phyloP scores from a whole-genome alignment of 371 early-diverging fungal genomes.

The Syncephalastrum racemosum region DNA sequence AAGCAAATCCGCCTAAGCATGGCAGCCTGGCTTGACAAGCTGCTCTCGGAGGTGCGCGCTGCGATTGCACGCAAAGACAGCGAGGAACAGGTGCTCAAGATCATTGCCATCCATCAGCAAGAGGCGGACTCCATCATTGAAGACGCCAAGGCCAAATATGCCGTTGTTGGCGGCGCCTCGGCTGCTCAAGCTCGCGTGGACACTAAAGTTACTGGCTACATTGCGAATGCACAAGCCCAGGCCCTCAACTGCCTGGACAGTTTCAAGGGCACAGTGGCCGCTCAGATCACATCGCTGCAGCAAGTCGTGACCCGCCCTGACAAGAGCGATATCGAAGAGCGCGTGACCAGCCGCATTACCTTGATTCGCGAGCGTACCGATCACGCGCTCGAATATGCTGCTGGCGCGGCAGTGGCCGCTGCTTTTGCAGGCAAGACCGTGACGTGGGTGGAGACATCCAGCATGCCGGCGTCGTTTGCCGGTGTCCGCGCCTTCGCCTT shows the following conservation, averaged over 20 bases:
- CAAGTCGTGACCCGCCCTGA: slow-evolving; percentile 21
- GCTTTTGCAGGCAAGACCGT: slow-evolving; percentile 43
- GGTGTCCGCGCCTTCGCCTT: slow-evolving; percentile 38
- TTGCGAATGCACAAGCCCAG: slow-evolving; percentile 27
- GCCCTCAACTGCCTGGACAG: slow-evolving; percentile 29
- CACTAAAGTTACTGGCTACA: slow-evolving; percentile 1
- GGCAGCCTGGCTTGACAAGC: slow-evolving; percentile 28
- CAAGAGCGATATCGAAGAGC: slow-evolving; percentile 15
- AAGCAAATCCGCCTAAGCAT: slow-evolving; percentile 31
- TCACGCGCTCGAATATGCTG: slow-evolving; percentile 22
- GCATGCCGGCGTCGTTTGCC: slow-evolving; percentile 32
- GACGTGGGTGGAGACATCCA: slow-evolving; percentile 36
- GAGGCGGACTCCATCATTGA: slow-evolving; percentile 13
- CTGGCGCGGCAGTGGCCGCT: slow-evolving; percentile 26
- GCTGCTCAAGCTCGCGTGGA: slow-evolving; percentile 5
- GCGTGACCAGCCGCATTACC: slow-evolving; percentile 16
- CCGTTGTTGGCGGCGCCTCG: slow-evolving; percentile 5
- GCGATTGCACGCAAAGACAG: slow-evolving; percentile 15
- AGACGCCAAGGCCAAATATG: slow-evolving; percentile 12
- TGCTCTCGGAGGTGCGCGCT: slow-evolving; percentile 23
- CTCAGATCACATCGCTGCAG: slow-evolving; percentile 21
- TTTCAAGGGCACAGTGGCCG: slow-evolving; percentile 23
- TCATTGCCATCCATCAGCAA: slow-evolving; percentile 14
- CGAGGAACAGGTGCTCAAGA: slow-evolving; percentile 22
- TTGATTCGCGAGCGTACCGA: slow-evolving; percentile 26